These are phyloP conservation scores for Zygoascus hellenicus DNA, from an alignment of 1,139 yeast genomes.

Conservation along the genomic window DNA sequence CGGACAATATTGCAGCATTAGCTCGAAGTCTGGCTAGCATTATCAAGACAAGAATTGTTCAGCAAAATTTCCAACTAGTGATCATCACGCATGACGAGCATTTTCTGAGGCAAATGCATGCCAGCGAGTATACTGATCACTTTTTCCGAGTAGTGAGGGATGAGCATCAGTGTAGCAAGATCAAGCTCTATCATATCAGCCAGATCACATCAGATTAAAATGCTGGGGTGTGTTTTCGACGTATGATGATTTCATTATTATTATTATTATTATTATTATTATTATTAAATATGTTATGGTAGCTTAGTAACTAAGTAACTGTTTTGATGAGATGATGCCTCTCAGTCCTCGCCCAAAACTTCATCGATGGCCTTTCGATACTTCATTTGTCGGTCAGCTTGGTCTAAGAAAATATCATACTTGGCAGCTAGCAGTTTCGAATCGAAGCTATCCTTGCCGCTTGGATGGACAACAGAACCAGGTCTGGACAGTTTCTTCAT, in stretches of 20 bases:
- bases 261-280: background rate
- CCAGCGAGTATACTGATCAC: constrained; percentile 80
- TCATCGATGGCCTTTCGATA: constrained; percentile 67
- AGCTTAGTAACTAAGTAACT: background rate
- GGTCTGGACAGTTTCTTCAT: constrained; percentile 82
- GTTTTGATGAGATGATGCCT: background rate
- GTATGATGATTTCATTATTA: background rate
- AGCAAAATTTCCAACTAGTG: constrained; percentile 85
- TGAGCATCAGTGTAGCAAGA: constrained; percentile 72
- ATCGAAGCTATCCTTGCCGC: constrained; percentile 53
- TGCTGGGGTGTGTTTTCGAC: background rate
- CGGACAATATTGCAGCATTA: constrained; percentile 79
- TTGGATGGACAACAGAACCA: constrained; percentile 72
- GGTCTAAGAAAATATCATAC: constrained; percentile 80
- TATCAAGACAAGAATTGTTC: constrained; percentile 67
- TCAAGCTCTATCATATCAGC: constrained; percentile 39
- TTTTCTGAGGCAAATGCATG: constrained; percentile 78
- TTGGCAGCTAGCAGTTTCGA: constrained; percentile 66
- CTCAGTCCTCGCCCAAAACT: constrained; percentile 21
- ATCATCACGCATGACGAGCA: constrained; percentile 96
- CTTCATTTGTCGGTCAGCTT: constrained; percentile 70
- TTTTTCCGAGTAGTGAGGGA: constrained; percentile 79
- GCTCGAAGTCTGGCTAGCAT: constrained; percentile 76
- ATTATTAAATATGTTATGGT: background rate
- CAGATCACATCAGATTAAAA: constrained; percentile 14